Evolutionary conservation across 2,329 filamentous ascomycete species (phyloP), one percentile per base, ranked within the genome.

Genomic region (Knoxdaviesia proteae): DNA sequence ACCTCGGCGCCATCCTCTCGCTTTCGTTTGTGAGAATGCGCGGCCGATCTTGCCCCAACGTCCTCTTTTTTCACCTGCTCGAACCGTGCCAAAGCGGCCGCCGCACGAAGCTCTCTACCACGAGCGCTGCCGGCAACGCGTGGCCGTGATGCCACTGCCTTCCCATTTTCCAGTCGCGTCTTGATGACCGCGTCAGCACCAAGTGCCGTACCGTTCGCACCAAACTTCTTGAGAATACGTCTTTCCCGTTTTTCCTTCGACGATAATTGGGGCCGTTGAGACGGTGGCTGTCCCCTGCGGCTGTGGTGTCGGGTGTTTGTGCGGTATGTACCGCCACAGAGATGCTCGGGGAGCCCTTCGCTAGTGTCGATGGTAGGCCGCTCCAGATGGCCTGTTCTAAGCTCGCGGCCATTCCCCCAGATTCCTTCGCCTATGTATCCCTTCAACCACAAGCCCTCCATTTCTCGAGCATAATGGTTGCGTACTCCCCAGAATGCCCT

Each of bases 281-380:
- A 59, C 32, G 65, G 61, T 5, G 33, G 39, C 50, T 68, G 67
- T 2, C 54, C 61, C 51, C 68, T 69, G 43, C 69, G 63, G 54
- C 73, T 77, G 44, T 71, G 64, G 47, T 67, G 64, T 36, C 67
- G 58, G 36, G 63, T 58, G 32, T 62, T 60, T 1, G 75, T 74
- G 40, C 71, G 65, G 54, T 80, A 93, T 4, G 82, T 86, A 2
- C 84, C 84, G 47, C 84, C 84, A 51, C 84, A 93, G 1, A 90
- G 61, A 54, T 84, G 76, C 52, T 83, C 71, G 0, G 79, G 74
- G 39, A 83, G 59, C 10, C 63, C 54, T 47, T 81, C 75, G 34
- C 66, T 64, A 0, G 65, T 62, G 1, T 57, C 56, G 7, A 74
- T 61, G 1, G 62, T 64, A 39, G 74, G 67, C 37, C 52, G 61